Evolutionary conservation across 2,329 filamentous ascomycete genomes (phyloP), one percentile per base, ranked within the genome.

Genomic region (Hypoxylon sp.): DNA sequence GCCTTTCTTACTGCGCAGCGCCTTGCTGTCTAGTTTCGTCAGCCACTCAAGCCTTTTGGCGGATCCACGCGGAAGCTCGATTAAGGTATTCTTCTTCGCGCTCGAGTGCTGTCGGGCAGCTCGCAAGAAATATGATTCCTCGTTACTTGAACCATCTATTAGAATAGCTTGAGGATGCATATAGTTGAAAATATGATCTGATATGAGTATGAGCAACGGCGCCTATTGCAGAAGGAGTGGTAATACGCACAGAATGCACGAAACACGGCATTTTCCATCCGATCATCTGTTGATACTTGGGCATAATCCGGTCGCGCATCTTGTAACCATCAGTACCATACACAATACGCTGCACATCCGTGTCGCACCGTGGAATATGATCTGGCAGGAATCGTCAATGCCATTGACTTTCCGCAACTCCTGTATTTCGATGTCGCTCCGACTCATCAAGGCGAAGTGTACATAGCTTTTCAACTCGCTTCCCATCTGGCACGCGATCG

Each of bases 401-500:
- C 93, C 93, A 76, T 97, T 97, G 63, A 97, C 83, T 54, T 87
- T 82, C 71, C 90, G 83, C 30, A 98, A 82, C 32, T 91, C 87
- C 12, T 89, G 84, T 52, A 96, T 78, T 0, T 86, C 80, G 52
- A 97, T 85, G 11, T 89, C 85, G 64, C 89, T 90, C 63, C 90
- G 85, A 51, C 93, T 91, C 80, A 96, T 85, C 3, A 98, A 79
- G 0, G 87, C 90, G 74, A 97, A 90, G 76, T 98, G 95, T 7
- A 97, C 93, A 67, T 88, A 85, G 73, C 88, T 97, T 62, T 85
- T 83, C 59, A 86, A 83, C 77, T 89, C 85, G 20, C 78, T 77
- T 5, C 89, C 89, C 94, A 97, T 97, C 72, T 92, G 87, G 77
- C 96, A 98, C 4, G 94, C 93, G 74, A 97, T 82, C 0, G 93